Conservation (phyloP, 1,284 basidiomycete genomes). For the Austroboletus niveus region DNA sequence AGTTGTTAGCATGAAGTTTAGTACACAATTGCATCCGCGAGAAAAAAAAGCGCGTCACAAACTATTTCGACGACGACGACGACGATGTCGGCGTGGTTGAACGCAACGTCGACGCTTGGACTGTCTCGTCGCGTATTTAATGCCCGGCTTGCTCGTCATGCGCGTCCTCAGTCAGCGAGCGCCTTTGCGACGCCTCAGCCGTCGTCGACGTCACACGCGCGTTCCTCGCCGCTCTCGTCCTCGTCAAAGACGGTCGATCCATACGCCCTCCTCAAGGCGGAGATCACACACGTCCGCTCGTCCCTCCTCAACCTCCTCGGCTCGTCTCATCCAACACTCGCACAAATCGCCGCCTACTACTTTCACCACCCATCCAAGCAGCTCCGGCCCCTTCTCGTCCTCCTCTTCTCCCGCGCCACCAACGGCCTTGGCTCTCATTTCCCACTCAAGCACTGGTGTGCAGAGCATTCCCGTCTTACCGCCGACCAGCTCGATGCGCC, state of each 20-base stretch:
- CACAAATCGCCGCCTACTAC: slow-evolving; percentile 91
- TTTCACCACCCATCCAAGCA: slow-evolving; percentile 90
- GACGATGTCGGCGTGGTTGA: slow-evolving; percentile 25
- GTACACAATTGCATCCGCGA: slow-evolving; percentile 15
- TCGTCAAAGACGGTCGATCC: slow-evolving; percentile 47
- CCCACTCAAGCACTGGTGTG: slow-evolving; percentile 46
- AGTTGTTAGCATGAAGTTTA: not conserved
- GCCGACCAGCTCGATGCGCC: slow-evolving; percentile 65
- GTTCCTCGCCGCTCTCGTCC: slow-evolving; percentile 17
- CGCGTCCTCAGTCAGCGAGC: slow-evolving; percentile 23
- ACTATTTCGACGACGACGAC: slow-evolving; percentile 1
- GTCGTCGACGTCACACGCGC: slow-evolving; percentile 10
- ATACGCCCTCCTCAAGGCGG: slow-evolving; percentile 64
- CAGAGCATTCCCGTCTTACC: slow-evolving; percentile 40
- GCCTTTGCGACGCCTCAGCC: slow-evolving; percentile 25
- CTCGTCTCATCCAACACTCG: slow-evolving; percentile 84
- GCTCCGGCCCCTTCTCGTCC: slow-evolving; percentile 85
- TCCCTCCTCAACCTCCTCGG: slow-evolving; percentile 83
- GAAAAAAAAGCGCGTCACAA: not conserved
- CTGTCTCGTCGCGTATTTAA: slow-evolving; percentile 7
- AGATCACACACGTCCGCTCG: slow-evolving; percentile 74
- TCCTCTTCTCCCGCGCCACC: slow-evolving; percentile 90
- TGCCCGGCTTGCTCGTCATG: slow-evolving; percentile 13
- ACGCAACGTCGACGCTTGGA: slow-evolving; percentile 16
- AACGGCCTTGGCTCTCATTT: slow-evolving; percentile 70